A percentile compares a stretch with the other conserved stretches of the same genome.
These are phyloP conservation scores for Hygrophila difformis DNA, from an alignment of 257 asterid species.

Conservation along the genomic window DNA sequence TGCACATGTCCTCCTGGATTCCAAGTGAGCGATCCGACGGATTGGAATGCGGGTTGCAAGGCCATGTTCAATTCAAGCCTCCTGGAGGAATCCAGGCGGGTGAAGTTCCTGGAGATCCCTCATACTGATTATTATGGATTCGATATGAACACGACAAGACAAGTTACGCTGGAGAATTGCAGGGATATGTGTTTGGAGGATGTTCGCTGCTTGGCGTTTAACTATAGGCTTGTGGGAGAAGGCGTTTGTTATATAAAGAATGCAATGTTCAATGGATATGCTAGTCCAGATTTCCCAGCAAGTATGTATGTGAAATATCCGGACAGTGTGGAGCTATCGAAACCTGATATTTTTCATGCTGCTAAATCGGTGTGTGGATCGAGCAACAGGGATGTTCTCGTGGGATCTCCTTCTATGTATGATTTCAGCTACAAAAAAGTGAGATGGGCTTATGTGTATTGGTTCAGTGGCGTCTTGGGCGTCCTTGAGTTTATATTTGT, in stretches of 20 bases:
- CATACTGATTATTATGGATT: conserved; percentile 55
- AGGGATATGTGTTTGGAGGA: conserved; percentile 23
- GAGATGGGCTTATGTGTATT: conserved; percentile 33
- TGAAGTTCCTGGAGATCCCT: conserved; percentile 42
- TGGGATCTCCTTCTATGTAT: conserved; percentile 33
- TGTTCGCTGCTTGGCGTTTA: conserved; percentile 40
- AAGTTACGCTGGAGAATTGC: conserved; percentile 35
- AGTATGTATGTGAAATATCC: conserved; percentile 48
- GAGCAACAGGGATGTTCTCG: neutral
- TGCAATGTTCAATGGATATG: conserved; percentile 44
- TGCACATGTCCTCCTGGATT: conserved; percentile 66
- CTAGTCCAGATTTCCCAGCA: conserved; percentile 40
- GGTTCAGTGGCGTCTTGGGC: conserved; percentile 29
- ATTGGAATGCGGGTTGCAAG: conserved; percentile 53
- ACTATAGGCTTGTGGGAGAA: conserved; percentile 38
- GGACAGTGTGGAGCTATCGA: conserved; percentile 14
- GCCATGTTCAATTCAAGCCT: conserved; percentile 24
- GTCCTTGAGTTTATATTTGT: conserved; percentile 26
- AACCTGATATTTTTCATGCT: conserved; percentile 25
- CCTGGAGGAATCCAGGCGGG: conserved; percentile 13
- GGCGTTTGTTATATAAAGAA: conserved; percentile 43
- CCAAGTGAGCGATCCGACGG: conserved; percentile 20
- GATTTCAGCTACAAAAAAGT: conserved; percentile 22
- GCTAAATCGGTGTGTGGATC: conserved; percentile 16
- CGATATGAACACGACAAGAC: conserved; percentile 27